phyloP scores from a whole-genome alignment of 495 filamentous ascomycete genomes.

The Saxophila tyrrhenica region DNA sequence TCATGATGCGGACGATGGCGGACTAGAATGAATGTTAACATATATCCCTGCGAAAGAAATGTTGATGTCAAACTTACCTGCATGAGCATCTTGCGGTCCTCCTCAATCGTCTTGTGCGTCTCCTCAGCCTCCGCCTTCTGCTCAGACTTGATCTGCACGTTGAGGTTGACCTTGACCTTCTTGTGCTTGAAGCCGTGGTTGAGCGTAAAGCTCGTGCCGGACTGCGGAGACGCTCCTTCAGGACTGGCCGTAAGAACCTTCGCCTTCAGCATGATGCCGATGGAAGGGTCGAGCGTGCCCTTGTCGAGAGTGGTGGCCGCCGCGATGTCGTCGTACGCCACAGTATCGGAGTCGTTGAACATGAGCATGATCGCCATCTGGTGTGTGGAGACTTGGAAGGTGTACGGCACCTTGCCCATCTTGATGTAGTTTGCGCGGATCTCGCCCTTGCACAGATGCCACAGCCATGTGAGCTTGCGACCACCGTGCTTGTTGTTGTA shows the following conservation, averaged over 20 bases:
- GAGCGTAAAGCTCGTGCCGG: conserved; percentile 62
- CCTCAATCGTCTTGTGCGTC: conserved; percentile 98
- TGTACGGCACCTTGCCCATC: conserved; percentile 78
- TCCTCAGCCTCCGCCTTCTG: conserved; percentile 90
- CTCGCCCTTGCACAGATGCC: conserved; percentile 97
- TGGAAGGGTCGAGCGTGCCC: conserved; percentile 74
- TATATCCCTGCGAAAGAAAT: background rate
- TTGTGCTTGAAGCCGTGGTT: conserved; percentile 96
- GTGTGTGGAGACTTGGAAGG: conserved; percentile 93
- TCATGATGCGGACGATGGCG: conserved; percentile 98
- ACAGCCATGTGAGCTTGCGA: conserved; percentile 93
- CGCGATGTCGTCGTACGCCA: conserved; percentile 78
- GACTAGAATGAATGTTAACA: conserved; percentile 46
- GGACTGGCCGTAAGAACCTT: conserved; percentile 65
- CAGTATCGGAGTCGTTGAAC: conserved; percentile 82
- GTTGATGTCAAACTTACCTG: conserved; percentile 58
- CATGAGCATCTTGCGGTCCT: conserved; percentile 89
- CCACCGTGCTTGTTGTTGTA: conserved; percentile 94
- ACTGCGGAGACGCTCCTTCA: conserved; percentile 61
- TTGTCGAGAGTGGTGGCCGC: conserved; percentile 63
- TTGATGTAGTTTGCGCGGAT: conserved; percentile 88
- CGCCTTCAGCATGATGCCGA: conserved; percentile 78
- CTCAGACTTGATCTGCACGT: conserved; percentile 87
- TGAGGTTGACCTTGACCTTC: conserved; percentile 93
- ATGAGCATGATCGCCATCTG: conserved; percentile 96